Percentiles rank a stretch among this genome's conserved stretches.
Evolutionary conservation across 148 eudicot species (phyloP).

Genomic region (Gaultheria prostrata): DNA sequence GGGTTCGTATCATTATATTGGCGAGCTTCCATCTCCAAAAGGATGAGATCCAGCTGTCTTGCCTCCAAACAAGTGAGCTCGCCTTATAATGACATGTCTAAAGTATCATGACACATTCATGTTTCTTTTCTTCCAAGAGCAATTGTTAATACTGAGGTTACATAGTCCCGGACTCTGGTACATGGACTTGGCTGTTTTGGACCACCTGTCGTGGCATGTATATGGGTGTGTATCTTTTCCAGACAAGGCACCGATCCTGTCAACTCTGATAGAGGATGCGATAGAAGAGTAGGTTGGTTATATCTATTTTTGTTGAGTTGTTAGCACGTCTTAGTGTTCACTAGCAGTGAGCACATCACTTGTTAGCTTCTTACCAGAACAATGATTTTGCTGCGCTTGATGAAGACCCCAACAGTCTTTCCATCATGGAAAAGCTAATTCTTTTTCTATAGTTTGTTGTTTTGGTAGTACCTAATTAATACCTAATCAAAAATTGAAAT

Average conservation of each 20-base stretch:
- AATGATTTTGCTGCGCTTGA: background rate
- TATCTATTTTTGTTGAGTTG: background rate
- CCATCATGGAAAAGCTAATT: background rate
- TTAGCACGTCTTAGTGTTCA: background rate
- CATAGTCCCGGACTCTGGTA: background rate
- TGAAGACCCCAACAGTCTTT: background rate
- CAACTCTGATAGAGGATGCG: background rate
- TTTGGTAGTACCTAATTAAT: background rate
- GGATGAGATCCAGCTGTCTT: background rate
- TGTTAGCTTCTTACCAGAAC: background rate
- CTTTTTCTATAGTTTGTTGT: background rate
- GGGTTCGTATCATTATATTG: background rate
- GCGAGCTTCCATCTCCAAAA: background rate
- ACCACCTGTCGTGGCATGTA: background rate
- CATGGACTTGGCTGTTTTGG: background rate
- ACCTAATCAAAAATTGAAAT: background rate
- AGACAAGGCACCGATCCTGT: background rate
- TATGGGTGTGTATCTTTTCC: background rate
- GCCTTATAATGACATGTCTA: background rate
- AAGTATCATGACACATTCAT: background rate
- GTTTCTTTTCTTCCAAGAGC: background rate
- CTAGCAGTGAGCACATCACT: background rate
- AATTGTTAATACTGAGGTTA: background rate
- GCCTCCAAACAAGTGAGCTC: background rate
- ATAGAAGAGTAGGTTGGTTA: background rate